Evolutionary conservation across 2,329 filamentous ascomycete species (phyloP).

Genomic region (Neofusicoccum cordaticola): DNA sequence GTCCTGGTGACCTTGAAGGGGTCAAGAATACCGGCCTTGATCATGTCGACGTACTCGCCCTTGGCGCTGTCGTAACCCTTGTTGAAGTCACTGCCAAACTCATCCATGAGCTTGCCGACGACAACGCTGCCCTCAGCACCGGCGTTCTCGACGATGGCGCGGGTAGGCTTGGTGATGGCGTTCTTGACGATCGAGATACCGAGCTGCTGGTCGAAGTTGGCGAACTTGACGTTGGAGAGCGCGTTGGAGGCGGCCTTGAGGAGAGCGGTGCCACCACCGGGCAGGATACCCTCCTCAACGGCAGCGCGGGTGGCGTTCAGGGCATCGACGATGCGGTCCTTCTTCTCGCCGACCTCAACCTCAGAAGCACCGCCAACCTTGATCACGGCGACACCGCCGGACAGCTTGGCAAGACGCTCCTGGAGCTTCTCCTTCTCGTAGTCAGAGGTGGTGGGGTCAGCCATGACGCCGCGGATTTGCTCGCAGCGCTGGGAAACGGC

Average conservation of each 20-base stretch:
- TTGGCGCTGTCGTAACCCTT: conserved; percentile 95
- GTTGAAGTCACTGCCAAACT: conserved; percentile 91
- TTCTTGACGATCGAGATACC: conserved; percentile 97
- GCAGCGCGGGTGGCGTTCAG: conserved; percentile 96
- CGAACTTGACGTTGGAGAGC: conserved; percentile 74
- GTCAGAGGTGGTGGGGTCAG: conserved; percentile 88
- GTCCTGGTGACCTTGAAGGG: conserved; percentile 99
- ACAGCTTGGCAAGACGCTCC: conserved; percentile 98
- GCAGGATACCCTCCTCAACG: conserved; percentile 98
- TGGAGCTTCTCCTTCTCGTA: conserved; percentile 99
- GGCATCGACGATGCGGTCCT: conserved; percentile 98
- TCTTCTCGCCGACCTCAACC: conserved; percentile 99
- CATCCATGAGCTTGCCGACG: conserved; percentile 96
- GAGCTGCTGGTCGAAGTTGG: conserved; percentile 99
- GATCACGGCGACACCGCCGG: conserved; percentile 97
- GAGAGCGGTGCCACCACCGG: conserved; percentile 95
- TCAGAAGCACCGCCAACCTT: conserved; percentile 97
- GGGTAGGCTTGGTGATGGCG: conserved; percentile 91
- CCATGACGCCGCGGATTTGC: conserved; percentile 97
- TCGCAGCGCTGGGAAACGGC: conserved; percentile 91
- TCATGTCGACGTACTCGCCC: conserved; percentile 99
- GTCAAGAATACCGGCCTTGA: conserved; percentile 91
- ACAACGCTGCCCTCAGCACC: conserved; percentile 93
- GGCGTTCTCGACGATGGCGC: conserved; percentile 96
- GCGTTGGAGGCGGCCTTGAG: conserved; percentile 95